Base-by-base conservation (phyloP, 2,329 filamentous ascomycete species). In the Trematosphaeria pertusa region DNA sequence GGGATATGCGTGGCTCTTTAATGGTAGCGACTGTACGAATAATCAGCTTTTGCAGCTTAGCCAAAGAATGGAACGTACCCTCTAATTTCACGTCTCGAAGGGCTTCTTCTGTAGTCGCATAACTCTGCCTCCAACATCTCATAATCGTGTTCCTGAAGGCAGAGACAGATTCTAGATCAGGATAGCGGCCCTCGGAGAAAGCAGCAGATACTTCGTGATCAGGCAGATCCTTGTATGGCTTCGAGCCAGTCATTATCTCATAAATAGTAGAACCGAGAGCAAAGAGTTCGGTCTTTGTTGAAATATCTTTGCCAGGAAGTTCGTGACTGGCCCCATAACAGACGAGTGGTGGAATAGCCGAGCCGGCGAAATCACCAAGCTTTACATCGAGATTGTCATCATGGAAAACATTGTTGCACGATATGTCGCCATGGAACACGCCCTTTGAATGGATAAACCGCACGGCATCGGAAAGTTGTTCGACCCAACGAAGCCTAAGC, bases 371-470 rank as follows among this genome's bases (percentile, higher is more conserved):
- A 43, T 73, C 70, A 17, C 65, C 64, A 43, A 76, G 71, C 40
- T 67, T 62, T 37, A 75, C 59, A 51, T 70, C 46, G 5, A 75
- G 58, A 43, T 56, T 41, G 18, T 56, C 47, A 52, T 74, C 69
- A 17, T 75, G 54, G 0, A 75, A 58, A 37, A 75, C 68, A 49
- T 75, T 74, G 36, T 64, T 68, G 2, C 71, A 71, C 49, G 67
- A 65, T 26, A 75, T 59, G 50, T 76, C 71, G 50, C 65, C 71
- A 52, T 76, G 73, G 46, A 75, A 64, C 7, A 74, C 62, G 17
- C 59, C 47, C 40, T 59, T 61, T 11, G 51, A 59, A 59, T 76
- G 73, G 22, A 75, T 47, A 34, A 71, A 56, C 6, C 24, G 20
- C 4, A 50, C 30, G 10, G 47, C 26, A 37, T 39, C 38, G 18